Base-by-base conservation (phyloP, 768 basidiomycete species). In the Naematelia aurantialba region DNA sequence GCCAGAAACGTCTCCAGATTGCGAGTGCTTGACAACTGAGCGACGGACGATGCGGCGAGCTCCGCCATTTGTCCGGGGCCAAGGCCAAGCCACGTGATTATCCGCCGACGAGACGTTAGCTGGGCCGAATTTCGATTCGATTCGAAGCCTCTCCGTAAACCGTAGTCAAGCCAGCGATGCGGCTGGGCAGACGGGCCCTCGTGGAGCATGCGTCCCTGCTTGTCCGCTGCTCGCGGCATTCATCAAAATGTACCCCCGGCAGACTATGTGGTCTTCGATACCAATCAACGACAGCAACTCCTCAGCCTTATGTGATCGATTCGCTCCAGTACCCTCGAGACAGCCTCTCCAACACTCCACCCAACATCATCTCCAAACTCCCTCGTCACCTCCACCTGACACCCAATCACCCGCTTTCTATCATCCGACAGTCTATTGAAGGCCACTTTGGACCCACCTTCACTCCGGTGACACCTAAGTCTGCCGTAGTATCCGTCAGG, bases 401-500 rank as follows among this genome's bases (percentile, higher is more conserved):
- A 60, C 84, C 85, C 22, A 79, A 82, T 2, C 96, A 99, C 71
- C 96, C 96, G 1, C 82, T 98, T 54, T 83, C 83, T 74, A 97
- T 89, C 55, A 84, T 98, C 45, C 88, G 90, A 39, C 75, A 81
- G 21, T 82, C 91, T 64, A 86, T 98, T 68, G 89, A 96, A 79
- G 82, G 83, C 19, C 89, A 96, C 74, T 97, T 88, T 69, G 80
- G 85, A 4, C 79, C 84, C 56, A 52, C 52, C 10, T 91, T 86
- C 76, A 78, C 85, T 13, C 85, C 87, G 61, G 78, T 89, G 46
- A 84, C 87, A 12, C 87, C 89, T 21, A 80, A 89, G 59, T 88
- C 91, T 1, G 91, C 96, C 1, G 79, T 98, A 61, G 96, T 99
- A 55, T 86, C 91, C 2, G 89, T 91, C 1, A 81, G 81, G 74